phyloP scores from a whole-genome alignment of 441 rosid species.

The Erodium texanum region DNA sequence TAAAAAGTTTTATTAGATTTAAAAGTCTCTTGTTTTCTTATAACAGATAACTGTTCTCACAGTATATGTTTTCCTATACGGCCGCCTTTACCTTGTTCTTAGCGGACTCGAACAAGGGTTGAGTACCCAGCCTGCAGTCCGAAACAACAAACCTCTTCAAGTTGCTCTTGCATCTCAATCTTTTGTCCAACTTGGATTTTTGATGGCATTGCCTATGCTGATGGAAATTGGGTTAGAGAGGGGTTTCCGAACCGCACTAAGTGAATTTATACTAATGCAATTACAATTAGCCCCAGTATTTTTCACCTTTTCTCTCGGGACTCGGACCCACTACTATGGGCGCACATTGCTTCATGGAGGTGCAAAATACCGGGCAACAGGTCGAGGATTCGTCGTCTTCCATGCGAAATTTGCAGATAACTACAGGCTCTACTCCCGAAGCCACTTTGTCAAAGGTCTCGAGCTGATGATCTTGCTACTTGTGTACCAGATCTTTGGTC shows the following conservation, averaged over 20 bases:
- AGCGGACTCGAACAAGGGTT: slow-evolving; percentile 93
- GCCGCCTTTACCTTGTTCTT: slow-evolving; percentile 96
- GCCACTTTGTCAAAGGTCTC: slow-evolving; percentile 95
- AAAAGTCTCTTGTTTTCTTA: slow-evolving; percentile 15
- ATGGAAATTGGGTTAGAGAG: slow-evolving; percentile 98
- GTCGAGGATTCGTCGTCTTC: slow-evolving; percentile 97
- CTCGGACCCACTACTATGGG: slow-evolving; percentile 95
- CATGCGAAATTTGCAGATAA: slow-evolving; percentile 99
- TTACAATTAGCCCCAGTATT: slow-evolving; percentile 95
- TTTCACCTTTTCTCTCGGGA: slow-evolving; percentile 97
- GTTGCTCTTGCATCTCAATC: slow-evolving; percentile 99
- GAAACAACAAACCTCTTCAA: slow-evolving; percentile 91
- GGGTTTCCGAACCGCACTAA: slow-evolving; percentile 92
- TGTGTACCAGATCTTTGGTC: slow-evolving; percentile 83
- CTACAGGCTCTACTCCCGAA: slow-evolving; percentile 89
- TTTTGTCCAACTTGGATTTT: slow-evolving; percentile 92
- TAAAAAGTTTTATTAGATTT: slow-evolving; percentile 9
- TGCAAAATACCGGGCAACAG: slow-evolving; percentile 92
- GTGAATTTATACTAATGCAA: slow-evolving; percentile 97
- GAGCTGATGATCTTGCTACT: slow-evolving; percentile 91
- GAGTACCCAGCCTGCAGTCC: slow-evolving; percentile 58
- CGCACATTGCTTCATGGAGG: slow-evolving; percentile 97
- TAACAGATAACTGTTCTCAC: slow-evolving; percentile 93
- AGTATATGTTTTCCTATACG: slow-evolving; percentile 94
- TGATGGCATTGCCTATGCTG: slow-evolving; percentile 98